phyloP scores from a whole-genome alignment of 1,284 basidiomycete species.

The Xerocomus amazonicus region DNA sequence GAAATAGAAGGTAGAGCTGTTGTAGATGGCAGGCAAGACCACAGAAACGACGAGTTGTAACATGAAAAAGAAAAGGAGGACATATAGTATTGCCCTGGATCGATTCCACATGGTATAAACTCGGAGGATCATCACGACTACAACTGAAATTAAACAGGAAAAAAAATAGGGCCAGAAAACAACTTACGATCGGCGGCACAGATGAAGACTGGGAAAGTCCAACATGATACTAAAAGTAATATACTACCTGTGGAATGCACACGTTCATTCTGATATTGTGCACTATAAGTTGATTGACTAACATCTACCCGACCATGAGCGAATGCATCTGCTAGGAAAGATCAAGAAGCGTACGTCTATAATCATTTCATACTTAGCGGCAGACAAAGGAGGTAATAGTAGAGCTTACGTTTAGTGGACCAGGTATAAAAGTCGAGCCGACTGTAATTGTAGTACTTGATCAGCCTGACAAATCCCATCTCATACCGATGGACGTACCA shows the following conservation, averaged over 20 bases:
- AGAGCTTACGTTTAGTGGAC: conserved; percentile 4
- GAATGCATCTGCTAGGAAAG: background rate
- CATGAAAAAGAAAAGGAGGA: background rate
- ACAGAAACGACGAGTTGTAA: background rate
- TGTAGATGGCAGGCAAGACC: too few species aligned
- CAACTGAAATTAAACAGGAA: background rate
- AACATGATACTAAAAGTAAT: background rate
- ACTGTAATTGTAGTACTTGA: background rate
- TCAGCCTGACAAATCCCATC: background rate
- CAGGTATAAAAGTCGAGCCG: conserved; percentile 4
- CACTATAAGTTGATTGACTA: background rate
- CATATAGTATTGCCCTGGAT: background rate
- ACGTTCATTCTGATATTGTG: background rate
- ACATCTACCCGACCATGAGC: conserved; percentile 10
- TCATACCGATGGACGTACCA: background rate
- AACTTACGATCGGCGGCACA: background rate
- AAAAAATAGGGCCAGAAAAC: background rate
- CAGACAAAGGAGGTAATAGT: background rate
- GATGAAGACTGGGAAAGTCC: conserved; percentile 7
- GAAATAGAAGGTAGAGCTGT: too few species aligned
- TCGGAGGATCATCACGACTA: background rate
- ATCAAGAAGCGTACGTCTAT: conserved; percentile 7
- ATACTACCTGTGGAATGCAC: conserved; percentile 1
- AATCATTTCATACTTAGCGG: background rate
- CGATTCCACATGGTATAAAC: background rate